Percentiles rank a stretch among this genome's conserved stretches.
phyloP scores from a whole-genome alignment of 106 monocot species.

The Posidonia australis region DNA sequence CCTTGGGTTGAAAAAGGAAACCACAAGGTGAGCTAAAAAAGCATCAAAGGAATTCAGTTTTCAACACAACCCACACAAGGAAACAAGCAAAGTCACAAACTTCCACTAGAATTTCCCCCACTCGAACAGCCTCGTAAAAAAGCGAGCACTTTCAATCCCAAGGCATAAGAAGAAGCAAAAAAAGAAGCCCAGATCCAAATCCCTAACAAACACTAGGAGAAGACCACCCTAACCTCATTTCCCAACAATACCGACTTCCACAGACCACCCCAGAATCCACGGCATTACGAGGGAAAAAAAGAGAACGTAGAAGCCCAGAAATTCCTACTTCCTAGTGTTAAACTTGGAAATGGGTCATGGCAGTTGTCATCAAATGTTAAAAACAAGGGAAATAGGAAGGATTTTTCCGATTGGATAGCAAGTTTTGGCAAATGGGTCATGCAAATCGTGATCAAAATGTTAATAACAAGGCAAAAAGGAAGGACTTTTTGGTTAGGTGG shows the following conservation, averaged over 20 bases:
- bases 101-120: not conserved
- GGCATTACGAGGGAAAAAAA: not conserved
- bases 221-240: not conserved
- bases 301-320: not conserved
- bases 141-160: not conserved
- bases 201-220: not conserved
- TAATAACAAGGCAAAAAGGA: not conserved
- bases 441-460: not conserved
- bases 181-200: conserved; percentile 1
- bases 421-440: not conserved
- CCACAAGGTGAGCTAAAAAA: conserved; percentile 1
- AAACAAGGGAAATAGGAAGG: not conserved
- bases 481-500: not conserved
- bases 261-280: conserved; percentile 1
- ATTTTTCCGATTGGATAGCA: not conserved
- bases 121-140: not conserved
- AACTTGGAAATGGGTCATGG: no score
- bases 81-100: not conserved
- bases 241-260: not conserved
- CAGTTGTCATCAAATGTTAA: no score
- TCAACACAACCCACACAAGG: not conserved
- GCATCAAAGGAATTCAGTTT: not conserved
- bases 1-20: conserved; percentile 2
- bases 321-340: not conserved
- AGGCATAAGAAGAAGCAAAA: not conserved